These are phyloP conservation scores for Kernera saxatilis DNA, from an alignment of 345 rosid genomes.

Conservation along the genomic window DNA sequence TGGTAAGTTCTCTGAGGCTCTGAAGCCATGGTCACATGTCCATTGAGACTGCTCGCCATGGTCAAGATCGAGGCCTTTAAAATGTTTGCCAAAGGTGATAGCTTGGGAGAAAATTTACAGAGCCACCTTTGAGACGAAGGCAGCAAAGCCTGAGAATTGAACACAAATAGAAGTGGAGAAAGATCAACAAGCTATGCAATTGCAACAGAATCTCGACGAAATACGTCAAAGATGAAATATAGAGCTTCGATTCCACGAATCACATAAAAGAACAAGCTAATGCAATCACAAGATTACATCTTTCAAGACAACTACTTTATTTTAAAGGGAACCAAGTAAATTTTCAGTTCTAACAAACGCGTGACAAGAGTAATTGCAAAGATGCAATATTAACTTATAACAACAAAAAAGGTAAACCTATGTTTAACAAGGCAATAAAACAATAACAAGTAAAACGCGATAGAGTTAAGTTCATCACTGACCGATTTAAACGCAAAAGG, in stretches of 20 bases:
- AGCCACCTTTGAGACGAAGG: constrained; percentile 41
- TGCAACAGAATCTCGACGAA: neutral
- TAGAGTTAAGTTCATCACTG: neutral
- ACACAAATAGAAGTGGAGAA: neutral
- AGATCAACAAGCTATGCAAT: constrained; percentile 6
- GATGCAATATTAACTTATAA: neutral
- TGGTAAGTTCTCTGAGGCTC: constrained; percentile 61
- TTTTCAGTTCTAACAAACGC: neutral
- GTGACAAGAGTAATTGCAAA: neutral
- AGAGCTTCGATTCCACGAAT: neutral
- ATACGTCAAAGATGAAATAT: neutral
- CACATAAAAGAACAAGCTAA: neutral
- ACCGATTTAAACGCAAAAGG: constrained; percentile 28
- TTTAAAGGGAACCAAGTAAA: neutral
- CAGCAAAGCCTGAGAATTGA: constrained; percentile 34
- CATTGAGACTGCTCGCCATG: constrained; percentile 41
- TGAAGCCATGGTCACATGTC: constrained; percentile 36
- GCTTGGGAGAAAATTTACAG: constrained; percentile 25
- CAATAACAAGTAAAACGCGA: neutral
- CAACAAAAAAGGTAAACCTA: neutral
- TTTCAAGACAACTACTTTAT: neutral
- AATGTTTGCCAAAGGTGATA: constrained; percentile 17
- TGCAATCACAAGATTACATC: neutral
- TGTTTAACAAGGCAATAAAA: neutral
- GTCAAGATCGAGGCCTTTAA: constrained; percentile 23